Conservation (phyloP, 164 flowering plant species). For the Annona squamosa region DNA sequence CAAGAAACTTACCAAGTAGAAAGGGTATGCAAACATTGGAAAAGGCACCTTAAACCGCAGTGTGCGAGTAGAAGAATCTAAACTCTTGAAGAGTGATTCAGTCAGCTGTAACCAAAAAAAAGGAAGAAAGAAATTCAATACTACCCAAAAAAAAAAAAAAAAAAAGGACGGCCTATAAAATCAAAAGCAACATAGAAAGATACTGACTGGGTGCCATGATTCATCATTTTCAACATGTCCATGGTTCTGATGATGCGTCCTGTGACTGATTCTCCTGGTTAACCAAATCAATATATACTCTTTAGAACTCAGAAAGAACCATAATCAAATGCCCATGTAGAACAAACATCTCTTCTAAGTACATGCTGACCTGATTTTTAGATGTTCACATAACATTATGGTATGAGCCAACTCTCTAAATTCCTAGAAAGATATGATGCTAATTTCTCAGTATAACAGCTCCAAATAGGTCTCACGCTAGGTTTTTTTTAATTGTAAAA, state of each 20-base stretch:
- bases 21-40: conserved; percentile 67
- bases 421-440: background rate
- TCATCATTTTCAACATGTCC: conserved; percentile 52
- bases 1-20: conserved; percentile 51
- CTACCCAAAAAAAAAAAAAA: background rate
- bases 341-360: background rate
- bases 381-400: background rate
- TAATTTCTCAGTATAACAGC: background rate
- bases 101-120: conserved; percentile 37
- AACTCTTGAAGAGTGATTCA: conserved; percentile 42
- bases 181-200: background rate
- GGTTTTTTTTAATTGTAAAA: too few relatives aligned
- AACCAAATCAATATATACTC: background rate
- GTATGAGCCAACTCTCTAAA: background rate
- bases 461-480: too few relatives aligned
- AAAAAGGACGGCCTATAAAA: background rate
- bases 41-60: conserved; percentile 56
- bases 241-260: conserved; percentile 59
- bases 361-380: background rate
- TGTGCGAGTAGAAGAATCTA: conserved; percentile 30
- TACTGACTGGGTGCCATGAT: conserved; percentile 45
- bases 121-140: background rate
- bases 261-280: conserved; percentile 55
- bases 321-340: background rate
- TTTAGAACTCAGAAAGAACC: background rate